phyloP scores from a whole-genome alignment of 75 land plant species.

The Pinus tabuliformis region DNA sequence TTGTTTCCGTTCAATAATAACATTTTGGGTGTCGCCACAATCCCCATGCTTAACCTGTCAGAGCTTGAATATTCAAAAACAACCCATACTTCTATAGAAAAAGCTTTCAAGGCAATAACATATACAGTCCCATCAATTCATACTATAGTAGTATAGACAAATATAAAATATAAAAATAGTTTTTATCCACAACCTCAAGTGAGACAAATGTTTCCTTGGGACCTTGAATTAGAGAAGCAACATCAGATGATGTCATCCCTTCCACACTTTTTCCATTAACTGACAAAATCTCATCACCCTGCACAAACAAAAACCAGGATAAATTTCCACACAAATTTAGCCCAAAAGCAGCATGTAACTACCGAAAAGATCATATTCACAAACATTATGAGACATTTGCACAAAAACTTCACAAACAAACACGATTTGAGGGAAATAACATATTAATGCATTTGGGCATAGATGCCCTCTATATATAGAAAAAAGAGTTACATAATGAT shows the following conservation, averaged over 20 bases:
- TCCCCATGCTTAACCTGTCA: slow-evolving; percentile 76
- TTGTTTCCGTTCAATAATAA: slow-evolving; percentile 66
- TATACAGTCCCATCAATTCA: not conserved
- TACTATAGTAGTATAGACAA: not conserved
- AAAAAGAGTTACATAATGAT: too few relatives aligned
- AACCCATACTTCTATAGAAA: not conserved
- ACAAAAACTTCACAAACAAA: too few relatives aligned
- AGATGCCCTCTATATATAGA: too few relatives aligned
- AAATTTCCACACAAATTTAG: not conserved
- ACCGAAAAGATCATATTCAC: not conserved
- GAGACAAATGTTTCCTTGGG: slow-evolving; percentile 90
- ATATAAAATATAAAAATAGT: not conserved
- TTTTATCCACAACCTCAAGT: slow-evolving; percentile 54
- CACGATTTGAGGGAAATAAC: too few relatives aligned
- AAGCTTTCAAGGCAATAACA: not conserved
- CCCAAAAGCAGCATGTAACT: not conserved
- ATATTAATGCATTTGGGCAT: too few relatives aligned
- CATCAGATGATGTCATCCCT: slow-evolving; percentile 95
- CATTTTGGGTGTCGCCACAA: slow-evolving; percentile 63
- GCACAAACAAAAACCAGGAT: slow-evolving; percentile 12
- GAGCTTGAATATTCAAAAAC: not conserved
- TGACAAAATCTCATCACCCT: slow-evolving; percentile 94
- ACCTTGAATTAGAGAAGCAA: slow-evolving; percentile 87
- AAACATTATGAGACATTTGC: not conserved
- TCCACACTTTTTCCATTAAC: slow-evolving; percentile 75